Evolutionary conservation across 208 protist species (phyloP).

Genomic region (Trypanosomatidae sp.): DNA sequence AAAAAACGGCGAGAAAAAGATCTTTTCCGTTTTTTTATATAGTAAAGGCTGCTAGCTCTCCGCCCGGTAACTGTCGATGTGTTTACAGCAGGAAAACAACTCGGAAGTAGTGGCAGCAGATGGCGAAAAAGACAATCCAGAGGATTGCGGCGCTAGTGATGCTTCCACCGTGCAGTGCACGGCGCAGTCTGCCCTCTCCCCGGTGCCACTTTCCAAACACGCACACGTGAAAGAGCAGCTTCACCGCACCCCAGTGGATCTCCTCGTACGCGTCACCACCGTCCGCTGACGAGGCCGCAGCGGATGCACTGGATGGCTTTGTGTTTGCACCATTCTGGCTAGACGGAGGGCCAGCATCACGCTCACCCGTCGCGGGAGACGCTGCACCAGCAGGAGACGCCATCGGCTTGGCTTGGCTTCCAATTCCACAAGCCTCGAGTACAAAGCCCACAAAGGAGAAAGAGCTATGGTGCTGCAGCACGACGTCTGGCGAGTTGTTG

Average conservation of each 20-base stretch:
- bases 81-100: conserved; percentile 80
- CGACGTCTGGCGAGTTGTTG: conserved; percentile 43
- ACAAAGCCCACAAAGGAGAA: conserved; percentile 74
- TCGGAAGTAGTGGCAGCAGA: conserved; percentile 95
- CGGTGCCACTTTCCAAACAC: conserved; percentile 86
- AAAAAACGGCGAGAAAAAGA: too few species aligned
- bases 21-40: too few species aligned
- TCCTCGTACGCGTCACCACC: conserved; percentile 19
- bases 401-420: conserved; percentile 14
- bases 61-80: too few species aligned
- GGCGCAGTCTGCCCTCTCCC: conserved; percentile 30
- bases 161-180: conserved; percentile 54
- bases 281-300: conserved; percentile 2
- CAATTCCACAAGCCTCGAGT: conserved; percentile 56
- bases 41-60: too few species aligned
- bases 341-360: neutral
- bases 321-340: too few species aligned
- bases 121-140: conserved; percentile 28
- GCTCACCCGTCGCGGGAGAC: neutral
- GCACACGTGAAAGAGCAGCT: conserved; percentile 98
- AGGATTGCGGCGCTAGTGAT: conserved; percentile 34
- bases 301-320: neutral
- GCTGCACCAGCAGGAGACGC: neutral
- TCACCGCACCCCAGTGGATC: conserved; percentile 88
- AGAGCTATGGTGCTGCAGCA: conserved; percentile 47